A percentile compares a stretch with the other conserved stretches of the same genome.
Evolutionary conservation across 2,329 filamentous ascomycete genomes (phyloP).

Genomic region (Fusarium nelsonii): DNA sequence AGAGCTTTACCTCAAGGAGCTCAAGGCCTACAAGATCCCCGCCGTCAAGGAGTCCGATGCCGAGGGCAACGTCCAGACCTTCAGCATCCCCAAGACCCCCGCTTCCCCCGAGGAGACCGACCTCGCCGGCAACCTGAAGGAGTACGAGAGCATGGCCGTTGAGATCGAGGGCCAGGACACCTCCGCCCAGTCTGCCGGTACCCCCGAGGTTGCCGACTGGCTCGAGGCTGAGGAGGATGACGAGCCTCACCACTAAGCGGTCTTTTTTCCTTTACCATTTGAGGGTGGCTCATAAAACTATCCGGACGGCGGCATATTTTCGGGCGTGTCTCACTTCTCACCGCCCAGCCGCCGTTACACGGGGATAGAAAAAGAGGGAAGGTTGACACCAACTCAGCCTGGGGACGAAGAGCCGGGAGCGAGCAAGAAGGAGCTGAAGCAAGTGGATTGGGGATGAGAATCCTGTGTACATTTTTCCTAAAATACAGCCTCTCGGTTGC

Average conservation of each 20-base stretch:
- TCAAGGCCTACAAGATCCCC: constrained; percentile 93
- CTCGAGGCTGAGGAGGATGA: constrained; percentile 82
- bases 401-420: constrained; percentile 17
- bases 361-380: constrained; percentile 38
- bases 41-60: constrained; percentile 87
- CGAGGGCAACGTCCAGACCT: constrained; percentile 91
- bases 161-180: constrained; percentile 91
- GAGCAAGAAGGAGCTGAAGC: constrained; percentile 30
- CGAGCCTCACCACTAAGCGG: constrained; percentile 64
- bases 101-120: constrained; percentile 93
- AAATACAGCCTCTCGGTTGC: constrained; percentile 50
- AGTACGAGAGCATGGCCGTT: constrained; percentile 93
- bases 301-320: constrained; percentile 17
- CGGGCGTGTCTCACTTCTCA: constrained; percentile 14
- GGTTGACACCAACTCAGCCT: constrained; percentile 22
- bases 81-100: constrained; percentile 82
- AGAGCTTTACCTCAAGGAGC: constrained; percentile 96
- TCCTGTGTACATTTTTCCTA: constrained; percentile 57
- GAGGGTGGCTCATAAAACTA: constrained; percentile 21
- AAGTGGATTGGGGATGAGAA: constrained; percentile 47
- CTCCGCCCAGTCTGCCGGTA: constrained; percentile 68
- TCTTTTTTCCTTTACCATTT: constrained; percentile 7
- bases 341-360: constrained; percentile 24
- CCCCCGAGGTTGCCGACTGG: constrained; percentile 76
- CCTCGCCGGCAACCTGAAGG: constrained; percentile 89